Conservation (phyloP, 768 basidiomycete genomes). For the Boletus rubropictus region DNA sequence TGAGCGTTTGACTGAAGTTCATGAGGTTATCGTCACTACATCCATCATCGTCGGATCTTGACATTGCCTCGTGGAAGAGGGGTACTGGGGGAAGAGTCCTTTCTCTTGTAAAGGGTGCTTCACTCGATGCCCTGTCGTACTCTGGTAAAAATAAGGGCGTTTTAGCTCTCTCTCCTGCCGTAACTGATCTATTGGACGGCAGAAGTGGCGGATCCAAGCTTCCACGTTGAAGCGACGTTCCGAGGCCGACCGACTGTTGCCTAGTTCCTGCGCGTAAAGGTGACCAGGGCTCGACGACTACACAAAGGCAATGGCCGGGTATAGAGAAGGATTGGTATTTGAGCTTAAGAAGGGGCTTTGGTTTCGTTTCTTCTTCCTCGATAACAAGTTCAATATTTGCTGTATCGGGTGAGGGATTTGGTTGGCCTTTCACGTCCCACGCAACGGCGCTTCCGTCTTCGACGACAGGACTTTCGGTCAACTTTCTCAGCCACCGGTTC, state of each 20-base stretch:
- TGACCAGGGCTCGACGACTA: constrained; percentile 81
- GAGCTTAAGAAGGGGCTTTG: constrained; percentile 61
- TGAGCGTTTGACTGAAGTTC: constrained; percentile 69
- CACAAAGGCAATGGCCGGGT: constrained; percentile 66
- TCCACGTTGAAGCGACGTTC: constrained; percentile 17
- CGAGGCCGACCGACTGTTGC: constrained; percentile 29
- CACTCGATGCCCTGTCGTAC: constrained; percentile 37
- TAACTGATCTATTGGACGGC: constrained; percentile 10
- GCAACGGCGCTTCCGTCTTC: neutral
- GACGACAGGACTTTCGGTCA: neutral
- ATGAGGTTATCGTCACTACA: constrained; percentile 54
- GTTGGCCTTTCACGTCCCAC: neutral
- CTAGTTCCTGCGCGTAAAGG: constrained; percentile 37
- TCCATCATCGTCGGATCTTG: constrained; percentile 30
- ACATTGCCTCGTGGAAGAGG: constrained; percentile 34
- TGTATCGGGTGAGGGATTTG: neutral
- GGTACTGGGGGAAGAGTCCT: constrained; percentile 38
- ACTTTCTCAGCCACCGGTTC: neutral
- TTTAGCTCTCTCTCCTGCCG: constrained; percentile 34
- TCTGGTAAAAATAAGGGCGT: constrained; percentile 79
- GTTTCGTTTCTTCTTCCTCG: constrained; percentile 64
- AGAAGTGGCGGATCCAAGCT: constrained; percentile 30
- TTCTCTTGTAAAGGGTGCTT: constrained; percentile 29
- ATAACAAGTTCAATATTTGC: constrained; percentile 37
- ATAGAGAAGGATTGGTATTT: constrained; percentile 68